These are phyloP conservation scores for Lipomyces anomalus DNA, from an alignment of 805 yeast species.

Conservation along the genomic window DNA sequence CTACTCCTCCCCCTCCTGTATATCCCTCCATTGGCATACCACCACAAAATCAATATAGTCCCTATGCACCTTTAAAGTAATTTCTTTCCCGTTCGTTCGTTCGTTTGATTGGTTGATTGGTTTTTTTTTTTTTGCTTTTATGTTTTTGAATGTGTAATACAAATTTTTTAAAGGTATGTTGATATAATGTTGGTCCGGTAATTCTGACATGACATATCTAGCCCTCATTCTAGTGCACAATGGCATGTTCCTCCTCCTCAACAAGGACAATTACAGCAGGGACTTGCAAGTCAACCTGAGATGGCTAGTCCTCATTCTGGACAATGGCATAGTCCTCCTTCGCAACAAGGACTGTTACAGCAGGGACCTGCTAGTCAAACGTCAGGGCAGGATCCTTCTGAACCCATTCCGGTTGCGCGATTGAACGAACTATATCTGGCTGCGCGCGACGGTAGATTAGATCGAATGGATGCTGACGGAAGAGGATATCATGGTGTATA, in stretches of 20 bases:
- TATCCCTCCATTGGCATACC: slow-evolving; percentile 34
- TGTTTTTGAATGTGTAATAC: slow-evolving; percentile 3
- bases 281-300: slow-evolving; percentile 23
- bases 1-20: slow-evolving; percentile 33
- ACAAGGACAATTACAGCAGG: slow-evolving; percentile 14
- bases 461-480: slow-evolving; percentile 46
- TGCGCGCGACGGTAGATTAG: slow-evolving; percentile 52
- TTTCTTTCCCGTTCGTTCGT: slow-evolving; percentile 7
- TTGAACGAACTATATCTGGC: slow-evolving; percentile 51
- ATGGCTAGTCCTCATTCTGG: slow-evolving; percentile 23
- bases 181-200: no score
- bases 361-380: slow-evolving; percentile 23
- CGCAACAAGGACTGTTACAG: slow-evolving; percentile 14
- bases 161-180: not conserved
- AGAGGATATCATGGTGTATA: slow-evolving; percentile 40
- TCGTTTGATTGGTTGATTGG: not conserved
- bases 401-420: slow-evolving; percentile 37
- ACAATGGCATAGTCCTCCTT: slow-evolving; percentile 16
- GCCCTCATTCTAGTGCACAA: slow-evolving; percentile 8
- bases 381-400: slow-evolving; percentile 31
- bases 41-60: slow-evolving; percentile 33
- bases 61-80: slow-evolving; percentile 33
- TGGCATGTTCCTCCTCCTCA: slow-evolving; percentile 16
- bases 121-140: not conserved
- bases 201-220: no score